Percentiles rank a stretch among this genome's conserved stretches.
Conservation (phyloP, 2,329 filamentous ascomycete species). For the Cryoendolithus antarcticus region DNA sequence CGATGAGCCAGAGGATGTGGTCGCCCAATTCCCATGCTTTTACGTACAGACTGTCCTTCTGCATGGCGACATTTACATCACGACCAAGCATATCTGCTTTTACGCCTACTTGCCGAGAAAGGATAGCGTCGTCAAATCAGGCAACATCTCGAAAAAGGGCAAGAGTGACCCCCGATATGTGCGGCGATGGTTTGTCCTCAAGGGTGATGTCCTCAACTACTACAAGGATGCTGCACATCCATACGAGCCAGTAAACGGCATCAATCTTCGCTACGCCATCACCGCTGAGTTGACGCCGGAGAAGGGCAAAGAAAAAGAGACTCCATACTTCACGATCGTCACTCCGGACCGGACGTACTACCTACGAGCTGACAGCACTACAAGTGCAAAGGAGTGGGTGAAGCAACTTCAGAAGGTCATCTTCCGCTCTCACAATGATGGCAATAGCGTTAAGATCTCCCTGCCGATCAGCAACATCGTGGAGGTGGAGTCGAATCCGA, state of each 20-base stretch:
- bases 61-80: conserved; percentile 94
- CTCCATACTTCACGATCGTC: conserved; percentile 63
- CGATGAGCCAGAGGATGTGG: conserved; percentile 67
- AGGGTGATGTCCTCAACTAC: conserved; percentile 85
- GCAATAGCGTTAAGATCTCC: conserved; percentile 92
- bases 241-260: conserved; percentile 84
- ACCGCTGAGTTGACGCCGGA: conserved; percentile 55
- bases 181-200: conserved; percentile 86
- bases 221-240: conserved; percentile 71
- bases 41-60: conserved; percentile 81
- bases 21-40: conserved; percentile 90
- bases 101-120: conserved; percentile 96
- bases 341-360: conserved; percentile 75
- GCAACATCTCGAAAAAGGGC: conserved; percentile 78
- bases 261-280: conserved; percentile 84
- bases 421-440: conserved; percentile 89
- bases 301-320: conserved; percentile 52
- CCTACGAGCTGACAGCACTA: conserved; percentile 76
- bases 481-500: conserved; percentile 82
- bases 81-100: conserved; percentile 84
- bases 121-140: conserved; percentile 69
- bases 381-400: conserved; percentile 93
- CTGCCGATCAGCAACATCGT: conserved; percentile 79
- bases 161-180: conserved; percentile 78
- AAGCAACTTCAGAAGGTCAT: conserved; percentile 88